Percentiles rank a stretch among this genome's conserved stretches.
Evolutionary conservation across 1,284 basidiomycete species (phyloP).

Genomic region (Paramarasmius palmivorus): DNA sequence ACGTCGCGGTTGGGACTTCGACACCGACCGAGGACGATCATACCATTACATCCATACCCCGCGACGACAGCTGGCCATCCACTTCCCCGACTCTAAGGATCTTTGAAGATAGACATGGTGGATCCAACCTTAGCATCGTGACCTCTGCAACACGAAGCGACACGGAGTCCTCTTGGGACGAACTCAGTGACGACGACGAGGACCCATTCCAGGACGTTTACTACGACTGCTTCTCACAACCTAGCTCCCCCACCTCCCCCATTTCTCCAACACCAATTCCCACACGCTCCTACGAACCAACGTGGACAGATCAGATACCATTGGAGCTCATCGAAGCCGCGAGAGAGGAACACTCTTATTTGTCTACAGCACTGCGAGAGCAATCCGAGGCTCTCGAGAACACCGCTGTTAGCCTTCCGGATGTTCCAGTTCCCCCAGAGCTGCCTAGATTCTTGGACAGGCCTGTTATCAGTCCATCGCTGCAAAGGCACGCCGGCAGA

Average conservation of each 20-base stretch:
- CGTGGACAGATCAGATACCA: conserved; percentile 81
- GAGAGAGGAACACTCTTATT: conserved; percentile 80
- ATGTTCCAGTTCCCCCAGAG: conserved; percentile 81
- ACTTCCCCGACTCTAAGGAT: neutral
- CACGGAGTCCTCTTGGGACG: neutral
- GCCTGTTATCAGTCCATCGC: conserved; percentile 76
- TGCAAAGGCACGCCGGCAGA: neutral
- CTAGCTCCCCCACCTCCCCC: neutral
- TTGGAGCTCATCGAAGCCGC: conserved; percentile 75
- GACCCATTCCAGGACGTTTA: neutral
- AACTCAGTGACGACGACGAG: neutral
- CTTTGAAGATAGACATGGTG: neutral
- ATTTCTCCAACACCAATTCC: neutral
- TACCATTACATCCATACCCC: neutral
- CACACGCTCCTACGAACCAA: conserved; percentile 9
- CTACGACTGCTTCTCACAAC: neutral
- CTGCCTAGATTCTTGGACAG: conserved; percentile 93
- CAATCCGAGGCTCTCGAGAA: neutral
- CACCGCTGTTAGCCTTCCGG: conserved; percentile 53
- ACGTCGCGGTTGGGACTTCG: conserved; percentile 3
- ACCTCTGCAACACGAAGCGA: neutral
- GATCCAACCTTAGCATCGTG: neutral
- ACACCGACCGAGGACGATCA: neutral
- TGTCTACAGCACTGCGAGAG: conserved; percentile 36
- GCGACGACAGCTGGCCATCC: neutral